Conservation (phyloP, 371 early-diverging fungal species). For the Mortierella sp. region DNA sequence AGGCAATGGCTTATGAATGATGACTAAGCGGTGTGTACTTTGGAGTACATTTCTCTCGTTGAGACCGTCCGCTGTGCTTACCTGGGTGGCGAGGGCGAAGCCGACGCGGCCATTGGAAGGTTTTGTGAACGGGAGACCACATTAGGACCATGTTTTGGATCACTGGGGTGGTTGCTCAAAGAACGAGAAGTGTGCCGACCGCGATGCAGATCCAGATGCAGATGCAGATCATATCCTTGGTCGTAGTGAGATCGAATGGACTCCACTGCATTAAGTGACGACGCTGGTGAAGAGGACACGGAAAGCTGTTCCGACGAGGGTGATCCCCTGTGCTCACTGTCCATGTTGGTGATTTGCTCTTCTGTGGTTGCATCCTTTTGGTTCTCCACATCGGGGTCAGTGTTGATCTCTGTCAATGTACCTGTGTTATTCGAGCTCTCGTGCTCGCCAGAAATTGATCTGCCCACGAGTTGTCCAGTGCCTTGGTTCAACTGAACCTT, state of each 20-base stretch:
- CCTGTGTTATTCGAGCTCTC: too few relatives aligned
- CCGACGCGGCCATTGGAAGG: not conserved
- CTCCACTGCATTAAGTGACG: not conserved
- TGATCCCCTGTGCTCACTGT: too few relatives aligned
- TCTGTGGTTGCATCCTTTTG: too few relatives aligned
- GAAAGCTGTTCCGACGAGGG: not conserved
- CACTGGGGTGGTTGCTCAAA: too few relatives aligned
- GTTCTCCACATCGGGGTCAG: too few relatives aligned
- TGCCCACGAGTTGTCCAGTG: not conserved
- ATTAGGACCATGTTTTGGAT: too few relatives aligned
- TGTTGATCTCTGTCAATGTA: too few relatives aligned
- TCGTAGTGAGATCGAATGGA: not conserved
- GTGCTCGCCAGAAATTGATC: not conserved
- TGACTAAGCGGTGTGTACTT: slow-evolving; percentile 2
- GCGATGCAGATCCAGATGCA: not conserved
- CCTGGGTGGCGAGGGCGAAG: not conserved
- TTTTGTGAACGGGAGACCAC: not conserved
- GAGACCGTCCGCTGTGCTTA: not conserved
- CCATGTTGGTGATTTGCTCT: too few relatives aligned
- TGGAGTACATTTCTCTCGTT: not conserved
- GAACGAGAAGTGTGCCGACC: not conserved
- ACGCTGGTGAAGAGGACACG: not conserved
- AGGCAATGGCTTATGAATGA: not conserved
- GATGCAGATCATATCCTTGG: slow-evolving; percentile 7
- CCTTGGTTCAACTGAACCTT: not conserved